Evolutionary conservation across 495 filamentous ascomycete species (phyloP).

Genomic region (Amphirosellinia nigrospora): DNA sequence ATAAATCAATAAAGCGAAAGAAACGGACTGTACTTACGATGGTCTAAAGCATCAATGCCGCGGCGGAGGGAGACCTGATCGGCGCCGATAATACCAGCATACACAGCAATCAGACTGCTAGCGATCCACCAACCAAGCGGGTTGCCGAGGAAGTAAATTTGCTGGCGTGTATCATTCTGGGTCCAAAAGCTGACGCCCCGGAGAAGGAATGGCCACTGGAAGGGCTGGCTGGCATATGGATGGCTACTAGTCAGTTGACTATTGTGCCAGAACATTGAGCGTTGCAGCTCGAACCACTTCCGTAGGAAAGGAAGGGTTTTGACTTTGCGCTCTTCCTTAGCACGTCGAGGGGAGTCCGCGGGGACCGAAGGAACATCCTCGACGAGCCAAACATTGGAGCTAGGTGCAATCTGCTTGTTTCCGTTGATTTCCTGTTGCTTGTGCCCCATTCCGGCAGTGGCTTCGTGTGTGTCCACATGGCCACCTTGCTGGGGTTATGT

Average conservation of each 20-base stretch:
- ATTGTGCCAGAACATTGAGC: slow-evolving; percentile 99
- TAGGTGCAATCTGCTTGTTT: slow-evolving; percentile 92
- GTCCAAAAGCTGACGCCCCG: slow-evolving; percentile 99
- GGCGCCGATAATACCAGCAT: slow-evolving; percentile 87
- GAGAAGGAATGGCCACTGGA: slow-evolving; percentile 96
- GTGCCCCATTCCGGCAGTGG: slow-evolving; percentile 96
- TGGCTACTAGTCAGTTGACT: slow-evolving; percentile 96
- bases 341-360: slow-evolving; percentile 68
- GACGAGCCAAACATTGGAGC: slow-evolving; percentile 92
- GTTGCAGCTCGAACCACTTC: slow-evolving; percentile 96
- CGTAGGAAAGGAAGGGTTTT: slow-evolving; percentile 85
- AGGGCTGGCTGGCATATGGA: slow-evolving; percentile 92
- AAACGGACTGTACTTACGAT: slow-evolving; percentile 68
- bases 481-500: slow-evolving; percentile 90
- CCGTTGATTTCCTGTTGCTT: slow-evolving; percentile 99
- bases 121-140: slow-evolving; percentile 98
- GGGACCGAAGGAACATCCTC: slow-evolving; percentile 86
- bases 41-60: slow-evolving; percentile 91
- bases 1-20: slow-evolving; percentile 3
- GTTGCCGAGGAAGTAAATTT: slow-evolving; percentile 99
- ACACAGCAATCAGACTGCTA: slow-evolving; percentile 89
- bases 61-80: slow-evolving; percentile 92
- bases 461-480: slow-evolving; percentile 97
- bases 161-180: slow-evolving; percentile 90
- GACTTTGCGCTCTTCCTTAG: slow-evolving; percentile 73